These are phyloP conservation scores for Chrysanthemum lavandulifolium DNA, from an alignment of 129 eudicot species.

Conservation along the genomic window DNA sequence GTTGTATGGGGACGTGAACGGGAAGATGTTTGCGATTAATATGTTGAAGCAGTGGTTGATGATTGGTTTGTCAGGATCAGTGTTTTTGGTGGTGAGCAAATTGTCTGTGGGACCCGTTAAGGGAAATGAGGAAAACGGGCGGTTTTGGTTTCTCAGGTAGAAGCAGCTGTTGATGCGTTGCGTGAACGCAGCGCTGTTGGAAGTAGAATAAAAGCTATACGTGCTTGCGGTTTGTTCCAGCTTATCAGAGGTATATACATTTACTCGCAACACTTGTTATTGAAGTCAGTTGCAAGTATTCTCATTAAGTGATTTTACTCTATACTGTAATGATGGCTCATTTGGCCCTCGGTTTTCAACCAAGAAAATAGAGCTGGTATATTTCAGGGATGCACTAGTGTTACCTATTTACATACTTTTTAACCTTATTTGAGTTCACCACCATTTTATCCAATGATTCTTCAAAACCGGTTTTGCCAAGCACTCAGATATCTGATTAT, in stretches of 20 bases:
- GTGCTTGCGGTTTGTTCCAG: constrained; percentile 37
- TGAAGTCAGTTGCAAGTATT: not conserved
- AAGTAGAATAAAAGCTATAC: constrained; percentile 53
- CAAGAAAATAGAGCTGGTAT: constrained; percentile 85
- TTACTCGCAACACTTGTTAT: constrained; percentile 12
- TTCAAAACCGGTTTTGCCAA: too few species aligned
- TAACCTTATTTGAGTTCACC: too few species aligned
- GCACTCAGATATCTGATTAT: too few species aligned
- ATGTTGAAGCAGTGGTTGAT: constrained; percentile 49
- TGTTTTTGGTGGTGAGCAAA: constrained; percentile 36
- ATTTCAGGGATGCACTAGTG: constrained; percentile 4
- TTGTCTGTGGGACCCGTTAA: constrained; percentile 8
- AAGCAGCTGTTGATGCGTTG: constrained; percentile 76
- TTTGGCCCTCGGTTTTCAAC: constrained; percentile 88
- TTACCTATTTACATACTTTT: too few species aligned
- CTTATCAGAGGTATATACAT: constrained; percentile 64
- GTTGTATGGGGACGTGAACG: constrained; percentile 77
- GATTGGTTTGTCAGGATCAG: constrained; percentile 25
- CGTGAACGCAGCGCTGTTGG: constrained; percentile 59
- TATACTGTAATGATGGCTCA: constrained; percentile 79
- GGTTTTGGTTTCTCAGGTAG: constrained; percentile 69
- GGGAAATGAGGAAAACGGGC: constrained; percentile 21
- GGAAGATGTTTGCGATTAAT: constrained; percentile 51
- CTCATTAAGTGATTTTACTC: constrained; percentile 16
- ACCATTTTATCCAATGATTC: too few species aligned